phyloP scores from a whole-genome alignment of 169 alveolate genomes.

The Toxoplasma gondii region DNA sequence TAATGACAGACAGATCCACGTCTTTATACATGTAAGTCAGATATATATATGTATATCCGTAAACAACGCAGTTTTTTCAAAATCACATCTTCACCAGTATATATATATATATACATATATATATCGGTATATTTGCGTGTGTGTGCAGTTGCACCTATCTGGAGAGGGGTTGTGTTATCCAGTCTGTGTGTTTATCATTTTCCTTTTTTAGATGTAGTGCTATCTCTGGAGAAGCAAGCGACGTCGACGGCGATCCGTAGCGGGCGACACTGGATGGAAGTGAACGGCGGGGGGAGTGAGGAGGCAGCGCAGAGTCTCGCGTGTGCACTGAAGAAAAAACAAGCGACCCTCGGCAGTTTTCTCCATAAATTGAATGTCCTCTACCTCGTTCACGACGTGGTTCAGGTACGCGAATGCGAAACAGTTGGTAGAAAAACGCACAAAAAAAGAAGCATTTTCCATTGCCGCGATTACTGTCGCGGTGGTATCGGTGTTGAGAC shows the following conservation, averaged over 20 bases:
- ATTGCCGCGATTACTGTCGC: no score
- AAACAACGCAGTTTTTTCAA: no score
- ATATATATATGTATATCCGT: background rate
- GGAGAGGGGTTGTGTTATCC: background rate
- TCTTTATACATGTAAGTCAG: background rate
- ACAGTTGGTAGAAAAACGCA: no score
- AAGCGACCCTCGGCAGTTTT: background rate
- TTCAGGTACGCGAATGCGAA: conserved; percentile 7
- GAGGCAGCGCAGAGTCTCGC: conserved; percentile 1
- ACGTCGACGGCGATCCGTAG: conserved; percentile 19
- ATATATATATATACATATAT: background rate
- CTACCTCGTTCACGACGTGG: conserved; percentile 46
- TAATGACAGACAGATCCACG: background rate
- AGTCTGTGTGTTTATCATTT: background rate
- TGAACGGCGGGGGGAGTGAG: background rate
- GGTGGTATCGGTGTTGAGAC: no score
- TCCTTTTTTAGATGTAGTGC: background rate
- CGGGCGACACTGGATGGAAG: conserved; percentile 51
- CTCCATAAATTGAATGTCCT: conserved; percentile 34
- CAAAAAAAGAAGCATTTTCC: no score
- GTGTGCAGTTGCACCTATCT: background rate
- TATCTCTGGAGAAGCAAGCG: conserved; percentile 35
- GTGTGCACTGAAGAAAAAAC: background rate
- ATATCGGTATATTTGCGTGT: background rate
- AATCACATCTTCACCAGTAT: background rate